Base-by-base conservation (phyloP, 2,329 filamentous ascomycete species). In the Cladosporium sp. region DNA sequence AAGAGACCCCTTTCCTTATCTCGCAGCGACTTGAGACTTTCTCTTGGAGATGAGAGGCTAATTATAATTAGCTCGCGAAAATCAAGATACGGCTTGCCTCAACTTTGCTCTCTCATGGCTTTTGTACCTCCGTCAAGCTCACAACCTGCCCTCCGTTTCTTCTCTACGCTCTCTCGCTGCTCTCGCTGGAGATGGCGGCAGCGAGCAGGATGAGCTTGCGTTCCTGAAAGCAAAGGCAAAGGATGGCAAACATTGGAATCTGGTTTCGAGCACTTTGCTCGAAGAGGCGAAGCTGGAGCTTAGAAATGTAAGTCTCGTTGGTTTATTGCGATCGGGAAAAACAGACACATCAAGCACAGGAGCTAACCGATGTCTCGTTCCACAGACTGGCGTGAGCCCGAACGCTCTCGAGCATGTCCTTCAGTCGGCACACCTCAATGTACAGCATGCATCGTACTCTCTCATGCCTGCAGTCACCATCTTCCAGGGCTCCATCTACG, bases 61-160 rank as follows among this genome's bases (percentile, higher is more conserved):
- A 59, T 36, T 16, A 3, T 38, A 6, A 45, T 1, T 27, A 64
- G 93, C 93, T 0, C 78, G 92, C 54, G 93, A 97, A 67, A 95
- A 94, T 58, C 85, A 90, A 57, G 93, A 98, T 63, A 88, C 89
- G 75, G 84, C 81, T 3, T 97, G 93, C 64, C 77, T 98, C 50
- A 97, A 96, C 67, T 97, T 95, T 69, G 88, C 90, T 27, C 79
- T 98, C 54, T 95, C 90, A 63, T 98, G 93, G 93, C 76, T 97
- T 2, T 94, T 94, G 62, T 89, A 96, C 63, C 94, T 96, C 59
- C 86, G 85, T n/a, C 88, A 89, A 62, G 83, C 87, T 0, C 90
- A 92, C 87, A 90, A 0, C 77, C 82, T 55, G 16, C 59, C 55
- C 38, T 53, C 52, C 13, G 38, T n/a, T 6, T 51, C 55, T 20